A percentile compares a stretch with the other conserved stretches of the same genome.
Evolutionary conservation across 306 rosid genomes (phyloP).

Genomic region (Medicago lupulina): DNA sequence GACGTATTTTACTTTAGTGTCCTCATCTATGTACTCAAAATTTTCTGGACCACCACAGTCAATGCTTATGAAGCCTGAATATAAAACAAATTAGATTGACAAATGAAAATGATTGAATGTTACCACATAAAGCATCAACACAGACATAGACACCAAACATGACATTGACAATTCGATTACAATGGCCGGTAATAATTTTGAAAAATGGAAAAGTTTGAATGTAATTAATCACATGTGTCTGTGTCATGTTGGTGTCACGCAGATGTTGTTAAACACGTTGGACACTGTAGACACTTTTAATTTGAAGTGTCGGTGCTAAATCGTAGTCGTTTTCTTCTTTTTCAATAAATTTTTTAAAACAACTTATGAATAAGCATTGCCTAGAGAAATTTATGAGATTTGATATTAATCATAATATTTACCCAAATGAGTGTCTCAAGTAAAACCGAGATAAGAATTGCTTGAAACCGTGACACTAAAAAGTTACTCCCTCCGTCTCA

Average conservation of each 20-base stretch:
- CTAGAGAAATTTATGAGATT: background rate
- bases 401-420: background rate
- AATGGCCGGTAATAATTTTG: background rate
- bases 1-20: conserved; percentile 49
- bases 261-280: no score
- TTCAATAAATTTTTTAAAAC: no score
- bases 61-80: conserved; percentile 68
- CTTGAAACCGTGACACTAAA: background rate
- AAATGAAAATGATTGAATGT: background rate
- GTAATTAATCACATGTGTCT: background rate
- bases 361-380: background rate
- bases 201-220: background rate
- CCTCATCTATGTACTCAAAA: conserved; percentile 49
- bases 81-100: conserved; percentile 27
- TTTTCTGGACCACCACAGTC: conserved; percentile 62
- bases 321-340: background rate
- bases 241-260: background rate
- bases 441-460: background rate
- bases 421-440: background rate
- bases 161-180: background rate
- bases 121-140: no score
- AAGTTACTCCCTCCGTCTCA: no score
- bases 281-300: background rate
- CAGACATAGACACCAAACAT: background rate
- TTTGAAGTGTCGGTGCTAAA: background rate